Evolutionary conservation across 768 basidiomycete genomes (phyloP).

Genomic region (Trametes punicea): DNA sequence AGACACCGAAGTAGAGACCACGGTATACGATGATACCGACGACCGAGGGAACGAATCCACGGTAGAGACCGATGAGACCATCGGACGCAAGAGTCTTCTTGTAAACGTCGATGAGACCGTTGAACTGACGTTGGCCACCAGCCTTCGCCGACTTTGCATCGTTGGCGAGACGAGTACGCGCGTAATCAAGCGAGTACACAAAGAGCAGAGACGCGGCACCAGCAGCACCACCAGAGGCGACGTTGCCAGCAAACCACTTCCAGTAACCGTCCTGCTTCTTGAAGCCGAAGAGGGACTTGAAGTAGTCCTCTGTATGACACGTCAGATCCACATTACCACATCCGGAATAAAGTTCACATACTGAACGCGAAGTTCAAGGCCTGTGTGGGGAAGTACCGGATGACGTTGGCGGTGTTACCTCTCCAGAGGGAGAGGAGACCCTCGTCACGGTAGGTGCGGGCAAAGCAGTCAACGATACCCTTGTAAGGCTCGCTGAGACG

Average conservation of each 20-base stretch:
- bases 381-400: constrained; percentile 99
- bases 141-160: constrained; percentile 95
- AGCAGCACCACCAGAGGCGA: constrained; percentile 98
- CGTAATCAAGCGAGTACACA: constrained; percentile 99
- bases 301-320: constrained; percentile 79
- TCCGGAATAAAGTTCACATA: constrained; percentile 42
- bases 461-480: constrained; percentile 90
- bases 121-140: constrained; percentile 95
- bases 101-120: constrained; percentile 97
- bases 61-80: constrained; percentile 98
- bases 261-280: constrained; percentile 98
- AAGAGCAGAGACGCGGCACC: constrained; percentile 98
- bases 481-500: constrained; percentile 96
- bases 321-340: constrained; percentile 14
- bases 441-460: constrained; percentile 91
- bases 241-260: constrained; percentile 98
- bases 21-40: constrained; percentile 99
- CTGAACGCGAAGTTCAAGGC: constrained; percentile 99
- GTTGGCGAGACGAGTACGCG: constrained; percentile 98
- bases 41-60: constrained; percentile 98
- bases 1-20: constrained; percentile 99
- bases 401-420: constrained; percentile 99
- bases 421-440: constrained; percentile 95
- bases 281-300: constrained; percentile 98
- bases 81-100: constrained; percentile 96